Evolutionary conservation across 164 flowering plant species (phyloP).

Genomic region (Brasenia schreberi): DNA sequence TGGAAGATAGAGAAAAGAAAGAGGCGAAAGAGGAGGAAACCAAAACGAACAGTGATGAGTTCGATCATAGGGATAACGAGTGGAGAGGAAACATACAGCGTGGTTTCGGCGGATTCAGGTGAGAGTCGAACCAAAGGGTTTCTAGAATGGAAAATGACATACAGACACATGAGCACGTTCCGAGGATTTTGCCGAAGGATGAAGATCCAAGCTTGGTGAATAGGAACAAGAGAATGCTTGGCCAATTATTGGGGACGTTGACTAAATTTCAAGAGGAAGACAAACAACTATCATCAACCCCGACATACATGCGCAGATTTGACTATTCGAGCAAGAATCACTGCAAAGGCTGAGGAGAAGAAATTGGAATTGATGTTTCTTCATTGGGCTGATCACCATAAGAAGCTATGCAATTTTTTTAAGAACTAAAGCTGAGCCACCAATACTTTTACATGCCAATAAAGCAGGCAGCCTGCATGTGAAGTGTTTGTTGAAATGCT

Average conservation of each 20-base stretch:
- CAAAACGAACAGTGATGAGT: slow-evolving; percentile 8
- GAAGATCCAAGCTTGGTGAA: slow-evolving; percentile 81
- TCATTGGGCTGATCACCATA: slow-evolving; percentile 93
- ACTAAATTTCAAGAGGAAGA: slow-evolving; percentile 81
- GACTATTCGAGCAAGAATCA: slow-evolving; percentile 81
- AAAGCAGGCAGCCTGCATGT: no score
- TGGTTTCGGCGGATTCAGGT: slow-evolving; percentile 24
- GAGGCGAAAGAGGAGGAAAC: slow-evolving; percentile 15
- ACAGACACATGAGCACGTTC: slow-evolving; percentile 40
- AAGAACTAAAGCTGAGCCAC: slow-evolving; percentile 88
- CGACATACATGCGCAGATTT: slow-evolving; percentile 81
- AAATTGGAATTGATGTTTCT: slow-evolving; percentile 93
- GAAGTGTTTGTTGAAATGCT: no score
- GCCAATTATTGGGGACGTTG: slow-evolving; percentile 82
- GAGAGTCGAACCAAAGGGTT: slow-evolving; percentile 32
- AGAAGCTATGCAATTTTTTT: slow-evolving; percentile 74
- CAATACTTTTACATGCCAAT: slow-evolving; percentile 52
- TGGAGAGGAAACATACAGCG: not conserved
- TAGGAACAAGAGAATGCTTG: slow-evolving; percentile 89
- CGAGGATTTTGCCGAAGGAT: slow-evolving; percentile 75
- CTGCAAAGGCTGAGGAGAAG: slow-evolving; percentile 98
- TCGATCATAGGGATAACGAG: not conserved
- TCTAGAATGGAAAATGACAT: slow-evolving; percentile 45
- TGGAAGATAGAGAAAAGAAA: slow-evolving; percentile 25
- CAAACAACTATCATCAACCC: slow-evolving; percentile 62